A percentile compares a stretch with the other conserved stretches of the same genome.
Conservation (phyloP, 495 filamentous ascomycete genomes). For the Hypomontagnella monticulosa region DNA sequence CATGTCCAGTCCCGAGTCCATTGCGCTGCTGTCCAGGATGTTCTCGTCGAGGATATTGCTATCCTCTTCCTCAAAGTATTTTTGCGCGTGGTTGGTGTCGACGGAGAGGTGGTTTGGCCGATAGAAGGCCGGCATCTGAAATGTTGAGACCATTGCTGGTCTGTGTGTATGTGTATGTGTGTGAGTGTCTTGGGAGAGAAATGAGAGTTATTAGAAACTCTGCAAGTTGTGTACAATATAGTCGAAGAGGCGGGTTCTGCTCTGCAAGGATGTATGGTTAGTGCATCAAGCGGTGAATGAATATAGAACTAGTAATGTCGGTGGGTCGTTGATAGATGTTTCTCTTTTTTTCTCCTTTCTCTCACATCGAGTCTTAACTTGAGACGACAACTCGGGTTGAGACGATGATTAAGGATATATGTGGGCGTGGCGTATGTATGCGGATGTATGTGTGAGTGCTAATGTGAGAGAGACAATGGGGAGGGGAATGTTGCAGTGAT, state of each 20-base stretch:
- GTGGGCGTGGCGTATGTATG: constrained; percentile 1
- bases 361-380: constrained; percentile 31
- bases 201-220: constrained; percentile 33
- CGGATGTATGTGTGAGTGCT: constrained; percentile 20
- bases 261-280: constrained; percentile 50
- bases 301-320: constrained; percentile 23
- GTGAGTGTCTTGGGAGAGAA: constrained; percentile 24
- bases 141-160: constrained; percentile 61
- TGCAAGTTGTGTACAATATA: constrained; percentile 32
- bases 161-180: constrained; percentile 39
- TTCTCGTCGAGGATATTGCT: constrained; percentile 84
- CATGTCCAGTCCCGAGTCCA: constrained; percentile 74
- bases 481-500: constrained; percentile 43
- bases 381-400: constrained; percentile 24
- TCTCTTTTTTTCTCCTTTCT: constrained; percentile 29
- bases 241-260: constrained; percentile 41
- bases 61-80: constrained; percentile 82
- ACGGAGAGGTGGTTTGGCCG: constrained; percentile 68
- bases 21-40: constrained; percentile 75
- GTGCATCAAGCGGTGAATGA: constrained; percentile 45
- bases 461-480: constrained; percentile 42
- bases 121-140: constrained; percentile 68
- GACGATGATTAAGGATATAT: constrained; percentile 40
- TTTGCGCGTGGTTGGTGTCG: constrained; percentile 66
- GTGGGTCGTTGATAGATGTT: constrained; percentile 16